These are phyloP conservation scores for Colletotrichum spinosum DNA, from an alignment of 2,329 filamentous ascomycete genomes.

Conservation along the genomic window DNA sequence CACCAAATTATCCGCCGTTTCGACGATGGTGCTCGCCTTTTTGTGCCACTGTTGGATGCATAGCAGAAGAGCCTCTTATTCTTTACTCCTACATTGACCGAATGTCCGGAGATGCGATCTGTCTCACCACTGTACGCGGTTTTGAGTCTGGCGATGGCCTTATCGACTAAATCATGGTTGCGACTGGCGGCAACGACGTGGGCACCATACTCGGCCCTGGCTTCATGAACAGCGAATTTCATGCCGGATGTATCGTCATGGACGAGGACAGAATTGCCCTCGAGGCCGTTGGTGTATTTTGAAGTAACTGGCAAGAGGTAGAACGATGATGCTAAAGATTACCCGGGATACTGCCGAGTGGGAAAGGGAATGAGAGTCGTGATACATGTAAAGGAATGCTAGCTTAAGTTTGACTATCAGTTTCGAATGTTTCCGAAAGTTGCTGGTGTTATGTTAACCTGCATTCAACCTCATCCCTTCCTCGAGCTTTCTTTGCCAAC, in stretches of 20 bases:
- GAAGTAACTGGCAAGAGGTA: not conserved
- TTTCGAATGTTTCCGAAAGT: too few relatives aligned
- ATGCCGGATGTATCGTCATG: conserved; percentile 74
- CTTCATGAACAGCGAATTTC: conserved; percentile 70
- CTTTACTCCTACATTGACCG: not conserved
- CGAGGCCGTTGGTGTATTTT: conserved; percentile 21
- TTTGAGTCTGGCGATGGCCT: conserved; percentile 21
- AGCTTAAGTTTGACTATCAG: too few relatives aligned
- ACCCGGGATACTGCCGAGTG: too few relatives aligned
- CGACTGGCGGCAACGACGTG: conserved; percentile 70
- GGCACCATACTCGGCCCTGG: conserved; percentile 64
- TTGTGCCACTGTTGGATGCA: conserved; percentile 55
- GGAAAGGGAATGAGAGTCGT: too few relatives aligned
- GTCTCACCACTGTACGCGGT: not conserved
- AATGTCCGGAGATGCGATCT: conserved; percentile 6
- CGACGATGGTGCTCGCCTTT: conserved; percentile 64
- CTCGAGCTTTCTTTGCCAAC: too few relatives aligned
- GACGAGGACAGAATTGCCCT: conserved; percentile 60
- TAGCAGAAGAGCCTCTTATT: conserved; percentile 55
- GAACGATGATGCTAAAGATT: too few relatives aligned
- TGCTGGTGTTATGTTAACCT: too few relatives aligned
- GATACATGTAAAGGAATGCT: too few relatives aligned
- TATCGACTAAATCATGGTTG: conserved; percentile 62
- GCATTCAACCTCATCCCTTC: too few relatives aligned
- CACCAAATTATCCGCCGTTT: conserved; percentile 5